Percentiles rank a stretch among this genome's conserved stretches.
Conservation (phyloP, 1,284 basidiomycete species). For the Trichosporon faecale region DNA sequence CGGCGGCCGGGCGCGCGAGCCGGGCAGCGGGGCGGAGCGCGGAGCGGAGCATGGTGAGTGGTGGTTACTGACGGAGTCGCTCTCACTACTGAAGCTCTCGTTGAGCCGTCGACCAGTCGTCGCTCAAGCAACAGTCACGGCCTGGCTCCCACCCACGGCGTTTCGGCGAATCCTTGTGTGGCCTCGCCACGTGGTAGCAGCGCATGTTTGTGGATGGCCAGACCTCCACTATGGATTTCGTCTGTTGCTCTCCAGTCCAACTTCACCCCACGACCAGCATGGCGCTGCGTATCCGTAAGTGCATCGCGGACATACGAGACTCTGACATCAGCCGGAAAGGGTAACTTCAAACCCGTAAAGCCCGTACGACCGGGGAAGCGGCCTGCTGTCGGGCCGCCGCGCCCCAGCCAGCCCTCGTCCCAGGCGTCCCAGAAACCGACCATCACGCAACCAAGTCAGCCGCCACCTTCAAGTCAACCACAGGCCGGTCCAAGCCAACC, state of each 20-base stretch:
- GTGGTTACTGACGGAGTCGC: slow-evolving; percentile 1
- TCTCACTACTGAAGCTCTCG: slow-evolving; percentile 6
- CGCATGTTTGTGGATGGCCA: neutral
- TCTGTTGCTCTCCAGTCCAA: neutral
- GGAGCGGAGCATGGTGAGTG: slow-evolving; percentile 34
- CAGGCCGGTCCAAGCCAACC: neutral
- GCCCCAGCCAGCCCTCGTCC: neutral
- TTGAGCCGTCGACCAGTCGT: slow-evolving; percentile 10
- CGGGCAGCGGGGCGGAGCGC: slow-evolving; percentile 25
- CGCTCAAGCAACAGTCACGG: slow-evolving; percentile 3
- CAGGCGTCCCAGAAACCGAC: neutral
- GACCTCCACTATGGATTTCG: slow-evolving; percentile 9
- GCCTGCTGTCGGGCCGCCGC: slow-evolving; percentile 6
- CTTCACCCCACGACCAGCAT: slow-evolving; percentile 10
- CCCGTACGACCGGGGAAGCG: slow-evolving; percentile 24
- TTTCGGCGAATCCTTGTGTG: slow-evolving; percentile 10
- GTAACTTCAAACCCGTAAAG: slow-evolving; percentile 35
- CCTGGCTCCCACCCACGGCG: neutral
- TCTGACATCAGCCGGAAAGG: slow-evolving; percentile 29
- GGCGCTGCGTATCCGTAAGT: slow-evolving; percentile 31
- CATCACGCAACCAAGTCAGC: neutral
- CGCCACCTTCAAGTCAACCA: neutral
- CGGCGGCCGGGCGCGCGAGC: slow-evolving; percentile 11
- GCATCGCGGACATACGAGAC: too few species aligned
- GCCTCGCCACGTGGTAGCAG: neutral